Evolutionary conservation across 257 asterid genomes (phyloP), one percentile per base, ranked within the genome.

Genomic region (Parsonsia alboflavescens): DNA sequence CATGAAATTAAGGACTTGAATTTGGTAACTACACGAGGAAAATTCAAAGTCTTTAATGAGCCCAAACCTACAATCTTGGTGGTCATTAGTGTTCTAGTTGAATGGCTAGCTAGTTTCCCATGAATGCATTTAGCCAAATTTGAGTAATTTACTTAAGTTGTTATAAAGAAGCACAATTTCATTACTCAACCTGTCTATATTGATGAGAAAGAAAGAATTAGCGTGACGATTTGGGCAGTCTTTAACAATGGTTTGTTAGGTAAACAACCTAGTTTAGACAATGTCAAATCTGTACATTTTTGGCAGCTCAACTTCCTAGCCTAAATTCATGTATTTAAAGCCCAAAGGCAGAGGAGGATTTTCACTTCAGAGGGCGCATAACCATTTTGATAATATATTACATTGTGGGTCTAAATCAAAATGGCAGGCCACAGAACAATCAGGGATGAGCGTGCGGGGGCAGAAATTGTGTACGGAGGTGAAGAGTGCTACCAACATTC

Each of bases 401-500:
- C 39, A 33, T 33, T 33, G 39, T 33, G 39, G 39, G 1, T 1
- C 39, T 33, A 33, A 33, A 33, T 33, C 39, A 77, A 73, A 78
- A 89, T 89, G 97, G 83, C 85, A 4, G 77, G 73, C 82, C 73
- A 80, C 61, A 76, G 54, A 58, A 56, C 88, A 15, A 74, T 74
- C 44, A 83, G 69, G 39, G 83, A 84, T 61, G 83, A 74, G 71
- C 85, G 96, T 0, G 89, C 79, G 0, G 91, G 88, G 0, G 96
- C 96, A 0, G 97, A 93, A 84, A 81, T 91, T 70, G 72, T 88
- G 61, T 68, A 78, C 4, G 98, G 98, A 49, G 79, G 88, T 6
- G 89, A 87, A 42, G 90, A 83, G 19, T 89, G 97, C 87, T 80
- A 69, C 72, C 59, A 75, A 70, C 89, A 91, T 78, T 91, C 97